Evolutionary conservation across 371 early-diverging fungal species (phyloP), one percentile per base, ranked within the genome.

Genomic region (Mucor sp.): DNA sequence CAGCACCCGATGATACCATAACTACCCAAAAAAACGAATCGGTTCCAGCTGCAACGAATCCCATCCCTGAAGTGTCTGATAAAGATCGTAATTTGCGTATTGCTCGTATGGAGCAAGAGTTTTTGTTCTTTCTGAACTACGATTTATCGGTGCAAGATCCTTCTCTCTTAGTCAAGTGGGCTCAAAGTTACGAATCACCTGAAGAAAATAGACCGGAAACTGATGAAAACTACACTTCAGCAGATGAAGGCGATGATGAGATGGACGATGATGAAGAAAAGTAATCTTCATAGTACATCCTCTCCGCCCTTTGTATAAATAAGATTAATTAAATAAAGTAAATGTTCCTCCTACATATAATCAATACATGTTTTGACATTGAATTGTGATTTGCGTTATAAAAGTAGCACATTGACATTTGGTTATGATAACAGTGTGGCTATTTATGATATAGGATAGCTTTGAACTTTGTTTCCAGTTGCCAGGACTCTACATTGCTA

Each of bases 41-140:
- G 37, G 6, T 35, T 14, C 41, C 47, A n/a, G 21, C 44, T 8
- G 28, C 61, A 9, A n/a, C 61, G 15, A 43, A 19, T 60, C 60
- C 41, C 21, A 56, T 25, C 25, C 50, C 41, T 27, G n/a, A 37
- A 60, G 41, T 37, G 19, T 23, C 35, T 27, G 50, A 63, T 8
- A 48, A 64, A 44, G 66, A 70, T 39, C 39, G 68, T 15, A 66
- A 62, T 43, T 30, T 66, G 33, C 64, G 71, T 39, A 72, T 78
- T 25, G 64, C 67, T 35, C 74, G 85, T 11, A 84, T 88, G 87
- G 88, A 88, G 62, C 70, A 80, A 59, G 88, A 88, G 63, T 88
- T 88, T 63, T 58, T 88, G 39, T 81, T 80, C 19, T 84, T 86
- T 65, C 63, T 88, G 53, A 75, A 85, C 19, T 78, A 80, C 63